These are phyloP conservation scores for Acacia pycnantha DNA, from an alignment of 331 rosid species.

Conservation along the genomic window DNA sequence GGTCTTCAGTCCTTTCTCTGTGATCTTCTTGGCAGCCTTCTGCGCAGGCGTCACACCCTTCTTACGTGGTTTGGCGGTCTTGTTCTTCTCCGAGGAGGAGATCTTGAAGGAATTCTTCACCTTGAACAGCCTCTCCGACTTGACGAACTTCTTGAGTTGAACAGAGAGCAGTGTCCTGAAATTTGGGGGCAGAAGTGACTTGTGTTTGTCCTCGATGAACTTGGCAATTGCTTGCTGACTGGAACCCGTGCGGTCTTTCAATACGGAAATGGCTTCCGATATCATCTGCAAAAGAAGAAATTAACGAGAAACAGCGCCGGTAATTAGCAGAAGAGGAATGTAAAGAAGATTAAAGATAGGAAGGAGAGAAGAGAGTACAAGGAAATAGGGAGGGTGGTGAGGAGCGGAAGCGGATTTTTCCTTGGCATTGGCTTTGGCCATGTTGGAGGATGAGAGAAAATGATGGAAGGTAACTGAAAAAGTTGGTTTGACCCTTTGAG, in stretches of 20 bases:
- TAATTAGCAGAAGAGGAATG: not conserved
- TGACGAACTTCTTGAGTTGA: conserved; percentile 50
- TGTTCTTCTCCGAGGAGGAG: conserved; percentile 16
- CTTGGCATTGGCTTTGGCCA: conserved; percentile 40
- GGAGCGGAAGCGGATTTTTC: conserved; percentile 2
- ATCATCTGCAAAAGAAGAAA: conserved; percentile 41
- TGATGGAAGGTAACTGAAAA: not conserved
- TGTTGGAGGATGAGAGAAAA: not conserved
- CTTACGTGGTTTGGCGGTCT: too few relatives aligned
- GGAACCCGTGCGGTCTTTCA: conserved; percentile 53
- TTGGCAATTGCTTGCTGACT: conserved; percentile 54
- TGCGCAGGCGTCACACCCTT: not conserved
- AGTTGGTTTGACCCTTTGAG: not conserved
- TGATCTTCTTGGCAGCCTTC: not conserved
- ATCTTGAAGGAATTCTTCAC: conserved; percentile 56
- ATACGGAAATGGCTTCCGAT: conserved; percentile 37
- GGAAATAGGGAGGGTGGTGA: conserved; percentile 51
- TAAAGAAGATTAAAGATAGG: not conserved
- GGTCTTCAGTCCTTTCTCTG: conserved; percentile 30
- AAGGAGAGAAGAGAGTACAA: not conserved
- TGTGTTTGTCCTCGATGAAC: conserved; percentile 45
- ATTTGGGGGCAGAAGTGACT: conserved; percentile 36
- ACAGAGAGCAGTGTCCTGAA: conserved; percentile 42
- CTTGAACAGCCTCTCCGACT: conserved; percentile 43
- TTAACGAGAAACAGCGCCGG: not conserved